Base-by-base conservation (phyloP, 306 rosid species). In the Vigna hirtella region DNA sequence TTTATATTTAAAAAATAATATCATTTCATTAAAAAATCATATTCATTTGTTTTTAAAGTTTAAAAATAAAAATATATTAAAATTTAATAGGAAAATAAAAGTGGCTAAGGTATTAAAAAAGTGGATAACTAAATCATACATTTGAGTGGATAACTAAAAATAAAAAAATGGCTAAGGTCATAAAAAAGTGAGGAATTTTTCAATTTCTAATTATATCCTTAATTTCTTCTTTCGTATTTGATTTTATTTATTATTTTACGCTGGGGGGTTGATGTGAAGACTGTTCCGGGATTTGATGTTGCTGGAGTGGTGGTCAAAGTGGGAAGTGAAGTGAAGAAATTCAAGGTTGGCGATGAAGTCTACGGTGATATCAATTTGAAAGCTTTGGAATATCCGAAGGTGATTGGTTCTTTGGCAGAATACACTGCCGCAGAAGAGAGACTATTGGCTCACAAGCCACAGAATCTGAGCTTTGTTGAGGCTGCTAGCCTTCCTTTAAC, bases 401-500 rank as follows among this genome's bases (percentile, higher is more conserved):
- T 13, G 9, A 14, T 63, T 38, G 91, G 91, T 1, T 74, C 93
- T 52, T 83, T 91, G 87, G 93, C 93, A 0, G 89, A 91, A 81
- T 91, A 89, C 69, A 91, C 93, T 38, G 84, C 87, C 48, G 83
- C 86, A 40, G 86, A 82, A 81, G 96, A 91, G 82, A 84, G 62
- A 28, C 49, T 89, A 2, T 77, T 89, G 77, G 88, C 97, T 80
- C 86, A 56, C 40, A 89, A 89, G 59, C 92, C 97, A 2, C 51
- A 80, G 45, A 86, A 75, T 78, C 85, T 91, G 73, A 91, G 83
- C 78, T 89, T 89, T 65, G 66, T 57, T 9, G 89, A 91, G 73
- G 97, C 89, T 74, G 91, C 93, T 80, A 88, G 91, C 77, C 86
- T 90, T 79, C 94, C 97, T 58, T 59, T 88, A n/a, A 87, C 93